Percentiles rank a stretch among this genome's conserved stretches.
Conservation (phyloP, 768 basidiomycete species). For the Butyriboletus loyo region DNA sequence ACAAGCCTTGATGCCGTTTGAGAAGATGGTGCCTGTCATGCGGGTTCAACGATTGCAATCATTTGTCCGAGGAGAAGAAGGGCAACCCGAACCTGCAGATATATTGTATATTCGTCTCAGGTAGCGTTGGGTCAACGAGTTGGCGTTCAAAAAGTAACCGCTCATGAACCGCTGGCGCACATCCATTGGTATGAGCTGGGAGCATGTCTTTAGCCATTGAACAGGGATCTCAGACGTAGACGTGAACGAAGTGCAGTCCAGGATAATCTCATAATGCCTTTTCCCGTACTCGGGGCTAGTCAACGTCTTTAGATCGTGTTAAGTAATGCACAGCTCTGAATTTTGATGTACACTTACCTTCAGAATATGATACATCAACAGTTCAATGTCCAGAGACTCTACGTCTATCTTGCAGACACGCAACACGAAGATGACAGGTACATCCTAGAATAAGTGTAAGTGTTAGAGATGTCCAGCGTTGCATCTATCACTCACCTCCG, state of each 20-base stretch:
- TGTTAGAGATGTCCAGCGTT: background rate
- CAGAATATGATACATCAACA: slow-evolving; percentile 75
- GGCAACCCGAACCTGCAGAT: slow-evolving; percentile 40
- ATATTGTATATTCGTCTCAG: slow-evolving; percentile 76
- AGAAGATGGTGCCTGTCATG: slow-evolving; percentile 49
- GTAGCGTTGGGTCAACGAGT: slow-evolving; percentile 66
- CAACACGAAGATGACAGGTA: slow-evolving; percentile 55
- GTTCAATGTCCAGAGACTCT: slow-evolving; percentile 74
- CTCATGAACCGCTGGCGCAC: slow-evolving; percentile 58
- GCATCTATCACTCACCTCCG: slow-evolving; percentile 35
- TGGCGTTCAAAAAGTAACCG: slow-evolving; percentile 72
- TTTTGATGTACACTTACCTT: slow-evolving; percentile 43
- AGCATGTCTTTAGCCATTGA: slow-evolving; percentile 76
- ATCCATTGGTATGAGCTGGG: slow-evolving; percentile 71
- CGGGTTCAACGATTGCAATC: background rate
- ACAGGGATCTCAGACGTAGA: slow-evolving; percentile 75
- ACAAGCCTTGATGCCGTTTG: slow-evolving; percentile 53
- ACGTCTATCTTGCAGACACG: slow-evolving; percentile 70
- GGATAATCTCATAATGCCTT: slow-evolving; percentile 63
- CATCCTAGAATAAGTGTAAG: slow-evolving; percentile 31
- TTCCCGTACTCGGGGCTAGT: slow-evolving; percentile 45
- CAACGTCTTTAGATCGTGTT: slow-evolving; percentile 46
- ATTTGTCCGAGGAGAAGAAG: background rate
- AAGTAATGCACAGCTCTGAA: background rate
- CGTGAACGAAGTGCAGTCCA: slow-evolving; percentile 80